Percentiles rank a stretch among this genome's conserved stretches.
These are phyloP conservation scores for Solanum stenotomum DNA, from an alignment of 257 asterid genomes.

Conservation along the genomic window DNA sequence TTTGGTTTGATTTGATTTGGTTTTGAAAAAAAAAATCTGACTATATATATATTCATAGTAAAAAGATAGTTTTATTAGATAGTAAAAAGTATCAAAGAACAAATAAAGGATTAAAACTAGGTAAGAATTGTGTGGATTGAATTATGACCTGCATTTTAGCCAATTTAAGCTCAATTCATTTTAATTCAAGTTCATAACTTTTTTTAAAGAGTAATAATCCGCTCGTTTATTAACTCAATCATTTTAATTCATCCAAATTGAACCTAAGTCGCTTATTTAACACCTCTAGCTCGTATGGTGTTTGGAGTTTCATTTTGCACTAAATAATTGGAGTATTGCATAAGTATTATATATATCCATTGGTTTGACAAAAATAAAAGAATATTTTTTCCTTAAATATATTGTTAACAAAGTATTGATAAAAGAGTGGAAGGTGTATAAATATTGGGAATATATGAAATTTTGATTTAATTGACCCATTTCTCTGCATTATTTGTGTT, in stretches of 20 bases:
- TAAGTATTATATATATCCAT: neutral
- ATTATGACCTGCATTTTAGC: neutral
- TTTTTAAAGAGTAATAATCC: no score
- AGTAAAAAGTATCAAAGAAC: no score
- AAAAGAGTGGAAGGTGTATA: neutral
- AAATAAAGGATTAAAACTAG: no score
- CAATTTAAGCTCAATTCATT: no score
- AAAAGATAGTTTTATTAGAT: neutral
- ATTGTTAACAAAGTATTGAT: no score
- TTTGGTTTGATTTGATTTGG: no score
- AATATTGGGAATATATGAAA: neutral
- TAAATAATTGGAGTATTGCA: neutral
- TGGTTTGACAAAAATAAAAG: neutral
- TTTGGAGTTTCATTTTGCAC: neutral
- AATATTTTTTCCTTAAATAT: neutral
- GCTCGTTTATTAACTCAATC: neutral
- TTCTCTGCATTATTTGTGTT: neutral
- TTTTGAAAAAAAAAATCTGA: no score
- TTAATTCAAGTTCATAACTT: neutral
- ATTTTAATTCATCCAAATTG: no score
- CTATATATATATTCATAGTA: no score
- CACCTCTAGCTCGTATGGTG: neutral
- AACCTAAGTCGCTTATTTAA: neutral
- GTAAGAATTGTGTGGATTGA: no score
- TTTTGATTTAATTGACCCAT: neutral